Conservation (phyloP, 2,329 filamentous ascomycete species). For the Colletotrichum tabaci region DNA sequence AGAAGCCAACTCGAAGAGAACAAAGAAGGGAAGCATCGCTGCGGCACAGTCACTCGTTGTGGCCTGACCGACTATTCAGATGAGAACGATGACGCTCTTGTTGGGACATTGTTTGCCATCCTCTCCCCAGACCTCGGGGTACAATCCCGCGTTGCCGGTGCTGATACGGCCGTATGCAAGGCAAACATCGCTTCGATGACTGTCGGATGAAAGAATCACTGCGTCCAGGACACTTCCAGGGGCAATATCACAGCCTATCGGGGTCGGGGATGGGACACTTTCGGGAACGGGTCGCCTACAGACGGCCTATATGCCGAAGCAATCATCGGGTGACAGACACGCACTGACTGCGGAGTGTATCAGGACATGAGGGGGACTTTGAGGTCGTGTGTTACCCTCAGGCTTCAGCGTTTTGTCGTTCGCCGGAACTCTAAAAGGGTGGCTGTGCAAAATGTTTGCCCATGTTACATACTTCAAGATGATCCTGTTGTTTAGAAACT, state of each 20-base stretch:
- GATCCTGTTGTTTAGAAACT: too few species aligned
- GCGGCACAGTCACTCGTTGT: not conserved
- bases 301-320: slow-evolving; percentile 8
- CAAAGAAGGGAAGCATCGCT: not conserved
- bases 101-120: not conserved
- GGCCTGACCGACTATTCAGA: not conserved
- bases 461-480: too few species aligned
- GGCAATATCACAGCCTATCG: not conserved
- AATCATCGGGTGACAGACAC: slow-evolving; percentile 15
- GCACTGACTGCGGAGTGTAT: slow-evolving; percentile 3
- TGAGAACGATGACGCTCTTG: slow-evolving; percentile 3
- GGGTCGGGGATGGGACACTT: slow-evolving; percentile 14
- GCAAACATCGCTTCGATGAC: not conserved
- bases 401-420: not conserved
- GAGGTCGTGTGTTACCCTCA: not conserved
- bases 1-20: not conserved
- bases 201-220: slow-evolving; percentile 7
- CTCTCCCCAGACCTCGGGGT: not conserved
- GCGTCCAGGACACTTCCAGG: not conserved
- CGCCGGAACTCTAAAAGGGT: not conserved
- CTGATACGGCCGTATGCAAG: not conserved
- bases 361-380: not conserved
- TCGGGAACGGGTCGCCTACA: slow-evolving; percentile 11
- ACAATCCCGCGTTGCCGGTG: not conserved
- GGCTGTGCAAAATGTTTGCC: not conserved